These are phyloP conservation scores for Acephala macrosclerotiorum DNA, from an alignment of 2,329 filamentous ascomycete species.

Conservation along the genomic window DNA sequence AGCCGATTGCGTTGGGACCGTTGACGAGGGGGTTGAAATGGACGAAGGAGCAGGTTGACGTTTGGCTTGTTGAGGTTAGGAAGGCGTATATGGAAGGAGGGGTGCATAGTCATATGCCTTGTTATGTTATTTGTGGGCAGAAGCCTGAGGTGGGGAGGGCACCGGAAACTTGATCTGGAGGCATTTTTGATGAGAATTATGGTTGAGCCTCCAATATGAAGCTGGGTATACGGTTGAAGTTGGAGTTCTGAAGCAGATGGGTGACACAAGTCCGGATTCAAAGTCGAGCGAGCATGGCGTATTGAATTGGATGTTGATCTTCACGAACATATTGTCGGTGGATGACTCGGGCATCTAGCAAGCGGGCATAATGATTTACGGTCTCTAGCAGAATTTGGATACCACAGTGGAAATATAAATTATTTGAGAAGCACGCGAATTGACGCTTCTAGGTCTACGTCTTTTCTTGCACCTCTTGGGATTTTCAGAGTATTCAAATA, in stretches of 20 bases:
- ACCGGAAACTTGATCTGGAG: neutral
- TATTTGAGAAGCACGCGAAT: neutral
- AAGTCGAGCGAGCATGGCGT: neutral
- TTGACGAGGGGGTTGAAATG: constrained; percentile 58
- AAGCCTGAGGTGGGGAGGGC: constrained; percentile 48
- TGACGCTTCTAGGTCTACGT: neutral
- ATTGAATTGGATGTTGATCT: neutral
- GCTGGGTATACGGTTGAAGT: neutral
- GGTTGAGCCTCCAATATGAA: no score
- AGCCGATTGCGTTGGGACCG: constrained; percentile 60
- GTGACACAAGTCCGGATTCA: neutral
- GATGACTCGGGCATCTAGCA: neutral
- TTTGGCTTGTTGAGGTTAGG: constrained; percentile 56
- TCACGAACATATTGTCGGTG: neutral
- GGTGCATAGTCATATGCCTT: constrained; percentile 60
- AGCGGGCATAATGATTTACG: constrained; percentile 6
- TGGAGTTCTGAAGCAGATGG: neutral
- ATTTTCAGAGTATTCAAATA: no score
- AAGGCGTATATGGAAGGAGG: constrained; percentile 53
- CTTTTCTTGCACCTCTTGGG: neutral
- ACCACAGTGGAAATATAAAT: neutral
- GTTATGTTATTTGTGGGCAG: constrained; percentile 62
- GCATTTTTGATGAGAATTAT: neutral
- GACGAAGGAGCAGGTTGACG: constrained; percentile 55
- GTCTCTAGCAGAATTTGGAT: neutral